Evolutionary conservation across 2,329 filamentous ascomycete genomes (phyloP).

Genomic region (Plenodomus biglobosus): DNA sequence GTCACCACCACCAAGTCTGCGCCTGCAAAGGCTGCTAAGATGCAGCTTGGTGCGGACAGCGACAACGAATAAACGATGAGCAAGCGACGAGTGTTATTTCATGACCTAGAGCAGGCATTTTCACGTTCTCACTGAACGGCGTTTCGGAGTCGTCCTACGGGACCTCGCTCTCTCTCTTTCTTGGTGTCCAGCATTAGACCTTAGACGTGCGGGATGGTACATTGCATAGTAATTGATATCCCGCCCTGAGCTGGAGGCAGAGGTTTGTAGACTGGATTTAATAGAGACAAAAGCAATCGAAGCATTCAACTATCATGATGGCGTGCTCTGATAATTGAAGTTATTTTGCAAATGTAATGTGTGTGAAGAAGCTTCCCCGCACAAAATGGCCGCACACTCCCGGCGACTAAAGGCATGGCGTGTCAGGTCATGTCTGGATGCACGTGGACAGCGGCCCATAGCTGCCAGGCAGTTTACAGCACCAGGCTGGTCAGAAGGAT

Average conservation of each 20-base stretch:
- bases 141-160: constrained; percentile 17
- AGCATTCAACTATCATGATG: neutral
- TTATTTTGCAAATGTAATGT: neutral
- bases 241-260: constrained; percentile 3
- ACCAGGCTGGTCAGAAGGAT: too few species aligned
- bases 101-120: constrained; percentile 22
- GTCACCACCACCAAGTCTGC: constrained; percentile 23
- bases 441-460: too few species aligned
- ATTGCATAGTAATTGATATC: constrained; percentile 13
- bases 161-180: constrained; percentile 12
- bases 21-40: constrained; percentile 38
- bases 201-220: constrained; percentile 10
- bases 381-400: constrained; percentile 4
- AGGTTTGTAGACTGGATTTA: constrained; percentile 15
- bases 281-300: constrained; percentile 3
- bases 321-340: too few species aligned
- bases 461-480: too few species aligned
- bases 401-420: neutral
- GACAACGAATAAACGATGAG: constrained; percentile 31
- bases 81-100: constrained; percentile 9
- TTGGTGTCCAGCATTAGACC: constrained; percentile 17
- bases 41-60: constrained; percentile 38
- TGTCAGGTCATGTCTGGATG: neutral
- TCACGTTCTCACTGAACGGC: constrained; percentile 15
- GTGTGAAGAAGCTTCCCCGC: constrained; percentile 4